Percentiles rank a stretch among this genome's conserved stretches.
phyloP scores from a whole-genome alignment of 805 yeast species.

The Hanseniaspora thailandica region DNA sequence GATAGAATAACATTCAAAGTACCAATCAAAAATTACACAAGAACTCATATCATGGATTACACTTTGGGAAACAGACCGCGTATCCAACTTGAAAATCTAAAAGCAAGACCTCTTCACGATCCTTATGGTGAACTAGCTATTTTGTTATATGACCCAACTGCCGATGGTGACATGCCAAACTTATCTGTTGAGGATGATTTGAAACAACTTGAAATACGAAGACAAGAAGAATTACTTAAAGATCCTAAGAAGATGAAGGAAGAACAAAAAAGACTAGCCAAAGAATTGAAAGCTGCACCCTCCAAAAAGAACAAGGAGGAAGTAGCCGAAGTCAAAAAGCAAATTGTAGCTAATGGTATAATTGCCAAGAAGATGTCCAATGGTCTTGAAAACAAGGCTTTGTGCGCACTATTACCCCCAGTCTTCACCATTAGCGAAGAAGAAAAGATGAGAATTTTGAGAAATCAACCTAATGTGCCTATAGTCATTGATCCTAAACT shows the following conservation, averaged over 20 bases:
- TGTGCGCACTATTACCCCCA: slow-evolving; percentile 53
- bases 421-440: slow-evolving; percentile 48
- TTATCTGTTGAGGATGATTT: slow-evolving; percentile 17
- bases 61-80: slow-evolving; percentile 73
- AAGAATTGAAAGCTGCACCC: slow-evolving; percentile 19
- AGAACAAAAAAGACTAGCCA: slow-evolving; percentile 25
- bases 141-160: slow-evolving; percentile 88
- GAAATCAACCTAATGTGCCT: slow-evolving; percentile 71
- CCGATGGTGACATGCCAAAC: slow-evolving; percentile 43
- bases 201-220: slow-evolving; percentile 16
- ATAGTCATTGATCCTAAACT: slow-evolving; percentile 89
- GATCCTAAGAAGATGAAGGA: slow-evolving; percentile 26
- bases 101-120: slow-evolving; percentile 91
- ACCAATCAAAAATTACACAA: slow-evolving; percentile 40
- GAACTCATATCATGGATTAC: slow-evolving; percentile 47
- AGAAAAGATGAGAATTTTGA: slow-evolving; percentile 32
- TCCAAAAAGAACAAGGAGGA: slow-evolving; percentile 22
- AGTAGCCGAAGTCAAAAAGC: slow-evolving; percentile 16
- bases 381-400: slow-evolving; percentile 40
- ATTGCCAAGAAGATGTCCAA: slow-evolving; percentile 26
- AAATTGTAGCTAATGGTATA: slow-evolving; percentile 28
- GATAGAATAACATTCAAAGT: slow-evolving; percentile 36
- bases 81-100: slow-evolving; percentile 31
- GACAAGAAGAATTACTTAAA: slow-evolving; percentile 14
- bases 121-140: slow-evolving; percentile 89